Evolutionary conservation across 2,329 filamentous ascomycete species (phyloP).

Genomic region (Escovopsis sp.): DNA sequence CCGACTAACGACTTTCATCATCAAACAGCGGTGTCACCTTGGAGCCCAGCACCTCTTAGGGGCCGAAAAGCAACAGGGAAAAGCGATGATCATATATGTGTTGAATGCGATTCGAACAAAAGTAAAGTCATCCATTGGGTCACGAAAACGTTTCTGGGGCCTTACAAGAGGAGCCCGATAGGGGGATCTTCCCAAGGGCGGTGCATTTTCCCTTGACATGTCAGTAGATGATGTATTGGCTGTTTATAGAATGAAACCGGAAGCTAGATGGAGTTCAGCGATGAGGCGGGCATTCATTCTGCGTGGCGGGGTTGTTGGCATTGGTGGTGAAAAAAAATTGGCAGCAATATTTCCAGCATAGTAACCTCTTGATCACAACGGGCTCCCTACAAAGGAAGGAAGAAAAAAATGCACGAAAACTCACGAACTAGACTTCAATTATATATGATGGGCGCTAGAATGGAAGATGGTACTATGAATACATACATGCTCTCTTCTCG

Average conservation of each 20-base stretch:
- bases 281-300: neutral
- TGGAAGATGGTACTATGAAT: neutral
- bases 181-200: neutral
- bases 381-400: neutral
- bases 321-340: neutral
- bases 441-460: neutral
- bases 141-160: too few species aligned
- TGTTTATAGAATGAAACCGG: slow-evolving; percentile 2
- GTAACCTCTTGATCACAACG: neutral
- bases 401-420: slow-evolving; percentile 6
- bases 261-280: neutral
- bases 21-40: slow-evolving; percentile 36
- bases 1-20: slow-evolving; percentile 11
- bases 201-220: slow-evolving; percentile 2
- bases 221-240: slow-evolving; percentile 6
- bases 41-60: slow-evolving; percentile 34
- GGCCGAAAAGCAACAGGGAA: neutral
- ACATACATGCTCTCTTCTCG: too few species aligned
- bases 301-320: neutral
- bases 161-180: neutral
- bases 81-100: neutral
- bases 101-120: neutral
- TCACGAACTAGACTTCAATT: slow-evolving; percentile 10
- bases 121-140: too few species aligned
- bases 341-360: neutral